Evolutionary conservation across 208 protist genomes (phyloP), one percentile per base, ranked within the genome.

Genomic region (Trypanosoma platydactyli): DNA sequence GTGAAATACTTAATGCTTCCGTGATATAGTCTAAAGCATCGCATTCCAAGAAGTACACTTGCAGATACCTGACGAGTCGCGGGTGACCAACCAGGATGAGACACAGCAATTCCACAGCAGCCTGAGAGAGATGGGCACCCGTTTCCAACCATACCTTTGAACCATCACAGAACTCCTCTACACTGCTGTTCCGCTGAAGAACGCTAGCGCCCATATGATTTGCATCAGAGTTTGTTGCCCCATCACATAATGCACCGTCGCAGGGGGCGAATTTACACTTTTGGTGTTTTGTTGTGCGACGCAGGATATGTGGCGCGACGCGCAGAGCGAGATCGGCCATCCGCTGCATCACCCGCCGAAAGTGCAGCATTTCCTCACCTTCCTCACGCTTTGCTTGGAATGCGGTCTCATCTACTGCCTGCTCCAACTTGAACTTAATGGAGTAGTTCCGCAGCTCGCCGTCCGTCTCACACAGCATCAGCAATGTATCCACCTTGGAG

Each of bases 391-490:
- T 64, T n/a, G 68, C 56, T 45, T 86, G 68, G 65, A 88, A 91
- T 12, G 79, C 89, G 1, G 86, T 85, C 54, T 84, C 81, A 33
- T 90, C 80, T 2, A 86, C 84, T 0, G 89, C 86, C 27, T 95
- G 84, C 57, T 92, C 89, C 27, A 89, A 68, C 62, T 92, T 80
- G 74, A 95, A 95, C 53, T 91, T 91, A 30, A 93, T 54, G 7
- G 79, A 71, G 27, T 83, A 79, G 44, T 79, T 79, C 1, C 73
- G 44, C 52, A 95, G 63, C 16, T 89, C 79, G 15, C 61, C 55
- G 53, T 91, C 88, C 13, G 79, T 76, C n/a, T 76, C 55, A 40
- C 78, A 86, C 7, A 92, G 57, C n/a, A 67, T 53, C 16, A 93
- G 61, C 27, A 94, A 61, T 11, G 68, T 76, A 66, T 95, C 87